Evolutionary conservation across 371 early-diverging fungal genomes (phyloP), one percentile per base, ranked within the genome.

Genomic region (Smittium mucronatum): DNA sequence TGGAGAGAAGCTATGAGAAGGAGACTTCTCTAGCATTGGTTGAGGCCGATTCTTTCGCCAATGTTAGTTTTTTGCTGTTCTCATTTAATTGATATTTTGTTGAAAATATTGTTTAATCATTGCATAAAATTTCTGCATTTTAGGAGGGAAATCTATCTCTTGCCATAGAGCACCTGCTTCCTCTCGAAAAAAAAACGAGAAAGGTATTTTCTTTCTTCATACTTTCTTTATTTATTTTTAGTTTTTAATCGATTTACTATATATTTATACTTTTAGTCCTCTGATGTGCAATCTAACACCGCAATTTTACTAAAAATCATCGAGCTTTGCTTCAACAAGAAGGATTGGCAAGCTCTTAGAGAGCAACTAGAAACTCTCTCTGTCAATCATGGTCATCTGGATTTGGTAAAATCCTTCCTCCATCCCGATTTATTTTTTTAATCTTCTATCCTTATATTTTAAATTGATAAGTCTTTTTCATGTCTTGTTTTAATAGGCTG

Each of bases 321-420:
- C 35, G 83, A 85, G 59, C 75, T 96, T 29, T 90, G 89, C 70
- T 84, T 84, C 69, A 78, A 87, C 33, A 85, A 86, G 0, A 75
- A 83, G 16, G 92, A 95, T 71, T 96, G 92, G 91, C 89, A 88
- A 74, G 77, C 87, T 63, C 81, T 97, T 72, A 92, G 94, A 75
- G 95, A 96, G 72, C 82, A 92, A 72, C 87, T 98, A 66, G 85
- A 89, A 15, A 79, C 92, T 26, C 81, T 98, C 57, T 89, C 94
- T 33, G 96, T 95, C 83, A 96, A 95, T 79, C 93, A 93, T 77
- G 97, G 95, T 57, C 90, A 94, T 74, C 81, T 98, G 70, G 96
- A 97, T 47, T n/a, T 25, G 63, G 63, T 61, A 11, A 47, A 21
- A 5, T 11, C 47, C 21, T 11, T 47, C 21, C 47, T 11, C 47